phyloP scores from a whole-genome alignment of 257 asterid species.

The Anisodus tanguticus region DNA sequence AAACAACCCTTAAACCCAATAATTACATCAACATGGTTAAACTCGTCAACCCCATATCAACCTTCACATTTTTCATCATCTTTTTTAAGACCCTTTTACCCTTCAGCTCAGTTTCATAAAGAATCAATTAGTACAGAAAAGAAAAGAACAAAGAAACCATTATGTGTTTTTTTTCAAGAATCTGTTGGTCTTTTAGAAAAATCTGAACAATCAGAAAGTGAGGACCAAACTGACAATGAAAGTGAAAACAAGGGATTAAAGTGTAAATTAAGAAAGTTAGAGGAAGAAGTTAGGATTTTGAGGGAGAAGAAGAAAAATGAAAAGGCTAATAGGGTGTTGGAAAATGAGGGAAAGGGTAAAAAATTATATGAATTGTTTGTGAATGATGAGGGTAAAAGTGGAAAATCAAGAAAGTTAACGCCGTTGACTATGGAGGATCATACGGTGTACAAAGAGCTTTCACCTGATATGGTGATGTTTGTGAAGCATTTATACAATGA shows the following conservation, averaged over 20 bases:
- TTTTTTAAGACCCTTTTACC: slow-evolving; percentile 45
- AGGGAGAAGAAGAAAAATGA: slow-evolving; percentile 34
- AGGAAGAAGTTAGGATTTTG: slow-evolving; percentile 48
- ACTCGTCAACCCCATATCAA: slow-evolving; percentile 31
- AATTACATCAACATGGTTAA: neutral
- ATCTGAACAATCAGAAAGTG: slow-evolving; percentile 26
- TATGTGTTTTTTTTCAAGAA: slow-evolving; percentile 58
- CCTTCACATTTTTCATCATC: slow-evolving; percentile 26
- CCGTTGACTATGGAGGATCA: slow-evolving; percentile 50
- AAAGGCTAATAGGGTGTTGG: slow-evolving; percentile 9
- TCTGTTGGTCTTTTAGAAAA: slow-evolving; percentile 47
- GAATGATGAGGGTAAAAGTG: slow-evolving; percentile 21
- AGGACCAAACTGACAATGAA: slow-evolving; percentile 18
- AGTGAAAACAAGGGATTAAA: slow-evolving; percentile 32
- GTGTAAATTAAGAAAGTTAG: slow-evolving; percentile 51
- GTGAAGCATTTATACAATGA: slow-evolving; percentile 48
- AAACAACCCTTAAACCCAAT: slow-evolving; percentile 31
- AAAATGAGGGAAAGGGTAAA: slow-evolving; percentile 24
- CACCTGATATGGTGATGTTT: slow-evolving; percentile 69
- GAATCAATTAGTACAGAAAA: slow-evolving; percentile 25
- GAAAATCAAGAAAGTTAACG: slow-evolving; percentile 29
- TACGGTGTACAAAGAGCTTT: slow-evolving; percentile 56
- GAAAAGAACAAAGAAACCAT: slow-evolving; percentile 36
- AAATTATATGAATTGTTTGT: slow-evolving; percentile 48
- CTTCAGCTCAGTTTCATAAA: slow-evolving; percentile 36